Evolutionary conservation across 1,284 basidiomycete species (phyloP).

Genomic region (Cerrena zonata): DNA sequence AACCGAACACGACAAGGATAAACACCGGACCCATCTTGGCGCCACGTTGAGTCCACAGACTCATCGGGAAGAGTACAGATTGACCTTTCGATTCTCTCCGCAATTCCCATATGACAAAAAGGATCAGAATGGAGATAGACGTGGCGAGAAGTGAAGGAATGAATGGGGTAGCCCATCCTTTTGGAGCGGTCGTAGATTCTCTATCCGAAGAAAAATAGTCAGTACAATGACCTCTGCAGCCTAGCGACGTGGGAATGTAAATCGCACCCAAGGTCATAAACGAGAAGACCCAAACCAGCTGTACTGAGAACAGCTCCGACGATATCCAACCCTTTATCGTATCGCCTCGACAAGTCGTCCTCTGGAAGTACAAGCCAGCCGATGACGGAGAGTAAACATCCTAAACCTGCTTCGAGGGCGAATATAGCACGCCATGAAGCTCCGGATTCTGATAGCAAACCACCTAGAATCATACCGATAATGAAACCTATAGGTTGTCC

Average conservation of each 20-base stretch:
- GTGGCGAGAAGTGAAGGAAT: slow-evolving; percentile 26
- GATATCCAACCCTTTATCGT: slow-evolving; percentile 33
- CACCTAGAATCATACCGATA: slow-evolving; percentile 30
- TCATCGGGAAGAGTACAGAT: slow-evolving; percentile 31
- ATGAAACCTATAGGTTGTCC: slow-evolving; percentile 33
- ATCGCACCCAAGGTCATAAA: slow-evolving; percentile 30
- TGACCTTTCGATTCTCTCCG: slow-evolving; percentile 24
- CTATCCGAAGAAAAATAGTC: slow-evolving; percentile 17
- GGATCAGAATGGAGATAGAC: slow-evolving; percentile 24
- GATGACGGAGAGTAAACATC: slow-evolving; percentile 22
- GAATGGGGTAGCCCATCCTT: slow-evolving; percentile 32
- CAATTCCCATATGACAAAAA: slow-evolving; percentile 30
- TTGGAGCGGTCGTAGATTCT: slow-evolving; percentile 26
- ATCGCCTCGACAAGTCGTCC: slow-evolving; percentile 18
- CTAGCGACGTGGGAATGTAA: background rate
- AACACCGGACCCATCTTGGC: slow-evolving; percentile 28
- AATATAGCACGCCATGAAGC: slow-evolving; percentile 32
- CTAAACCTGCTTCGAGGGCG: slow-evolving; percentile 31
- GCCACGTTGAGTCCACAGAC: slow-evolving; percentile 30
- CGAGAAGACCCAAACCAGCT: slow-evolving; percentile 28
- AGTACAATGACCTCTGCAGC: background rate
- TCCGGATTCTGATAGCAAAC: slow-evolving; percentile 26
- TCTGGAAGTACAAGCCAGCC: slow-evolving; percentile 22
- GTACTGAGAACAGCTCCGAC: slow-evolving; percentile 30
- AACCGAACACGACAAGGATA: slow-evolving; percentile 29